Percentiles rank a stretch among this genome's conserved stretches.
These are phyloP conservation scores for Globisporangium spiculum DNA, from an alignment of 352 stramenopile species.

Conservation along the genomic window DNA sequence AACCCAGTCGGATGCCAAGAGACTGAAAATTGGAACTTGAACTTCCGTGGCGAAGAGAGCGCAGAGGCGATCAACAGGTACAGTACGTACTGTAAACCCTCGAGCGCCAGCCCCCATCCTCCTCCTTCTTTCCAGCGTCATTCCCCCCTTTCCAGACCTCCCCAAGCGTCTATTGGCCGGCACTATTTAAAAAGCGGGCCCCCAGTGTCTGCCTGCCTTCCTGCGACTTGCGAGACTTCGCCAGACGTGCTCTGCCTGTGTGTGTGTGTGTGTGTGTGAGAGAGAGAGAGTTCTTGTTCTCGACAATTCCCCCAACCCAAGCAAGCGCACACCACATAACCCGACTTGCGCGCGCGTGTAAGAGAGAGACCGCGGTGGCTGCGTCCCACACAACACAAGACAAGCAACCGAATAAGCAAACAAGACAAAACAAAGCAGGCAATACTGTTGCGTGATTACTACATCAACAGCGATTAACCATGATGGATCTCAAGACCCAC, in stretches of 20 bases:
- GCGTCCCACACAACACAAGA: background rate
- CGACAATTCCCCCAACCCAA: background rate
- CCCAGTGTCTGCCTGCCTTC: too few species aligned
- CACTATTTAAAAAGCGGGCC: background rate
- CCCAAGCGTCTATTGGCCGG: background rate
- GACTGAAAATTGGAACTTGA: background rate
- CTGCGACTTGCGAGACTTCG: background rate
- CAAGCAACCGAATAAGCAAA: background rate
- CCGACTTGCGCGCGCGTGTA: background rate
- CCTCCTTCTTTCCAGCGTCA: background rate
- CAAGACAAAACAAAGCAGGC: too few species aligned
- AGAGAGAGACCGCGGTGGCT: too few species aligned
- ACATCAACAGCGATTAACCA: background rate
- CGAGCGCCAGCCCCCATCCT: background rate
- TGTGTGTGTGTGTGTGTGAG: too few species aligned
- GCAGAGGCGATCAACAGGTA: background rate
- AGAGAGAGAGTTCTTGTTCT: background rate
- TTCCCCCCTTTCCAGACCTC: background rate
- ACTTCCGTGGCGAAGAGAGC: background rate
- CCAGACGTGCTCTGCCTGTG: background rate
- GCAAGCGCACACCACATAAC: background rate
- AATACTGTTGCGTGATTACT: background rate
- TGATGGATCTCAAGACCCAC: conserved; percentile 13
- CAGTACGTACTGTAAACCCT: background rate
- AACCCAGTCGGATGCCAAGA: background rate